phyloP scores from a whole-genome alignment of 2,329 filamentous ascomycete species.

The Fusarium cicatricum region DNA sequence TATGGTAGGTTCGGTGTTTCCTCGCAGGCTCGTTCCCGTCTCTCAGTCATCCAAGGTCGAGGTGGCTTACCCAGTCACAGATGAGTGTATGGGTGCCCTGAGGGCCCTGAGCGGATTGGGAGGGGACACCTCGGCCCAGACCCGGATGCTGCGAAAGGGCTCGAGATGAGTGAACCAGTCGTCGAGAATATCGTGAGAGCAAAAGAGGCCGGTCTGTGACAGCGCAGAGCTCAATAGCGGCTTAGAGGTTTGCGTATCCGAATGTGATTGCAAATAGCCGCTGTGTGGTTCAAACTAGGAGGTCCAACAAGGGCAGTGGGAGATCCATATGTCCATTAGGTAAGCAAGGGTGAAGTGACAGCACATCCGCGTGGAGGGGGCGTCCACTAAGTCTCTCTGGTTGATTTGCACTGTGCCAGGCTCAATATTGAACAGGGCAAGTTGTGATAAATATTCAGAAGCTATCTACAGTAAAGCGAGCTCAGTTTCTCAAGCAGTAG shows the following conservation, averaged over 20 bases:
- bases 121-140: constrained; percentile 27
- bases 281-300: constrained; percentile 42
- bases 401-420: not conserved
- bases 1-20: constrained; percentile 5
- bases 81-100: constrained; percentile 29
- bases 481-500: too few relatives aligned
- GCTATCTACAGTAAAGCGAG: too few relatives aligned
- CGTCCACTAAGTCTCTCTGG: not conserved
- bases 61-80: constrained; percentile 41
- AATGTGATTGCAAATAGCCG: constrained; percentile 42
- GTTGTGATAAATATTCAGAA: too few relatives aligned
- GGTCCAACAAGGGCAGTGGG: constrained; percentile 38
- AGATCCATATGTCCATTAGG: constrained; percentile 21
- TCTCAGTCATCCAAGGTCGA: constrained; percentile 27
- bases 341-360: constrained; percentile 27
- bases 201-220: not conserved
- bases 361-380: not conserved
- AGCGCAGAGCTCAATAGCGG: constrained; percentile 18
- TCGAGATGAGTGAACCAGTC: constrained; percentile 10
- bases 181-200: constrained; percentile 4
- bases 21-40: constrained; percentile 30
- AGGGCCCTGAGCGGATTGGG: constrained; percentile 22
- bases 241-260: constrained; percentile 15
- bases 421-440: not conserved
- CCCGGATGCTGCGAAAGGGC: constrained; percentile 4